A percentile compares a stretch with the other conserved stretches of the same genome.
These are phyloP conservation scores for Apodospora peruviana DNA, from an alignment of 495 filamentous ascomycete genomes.

Conservation along the genomic window DNA sequence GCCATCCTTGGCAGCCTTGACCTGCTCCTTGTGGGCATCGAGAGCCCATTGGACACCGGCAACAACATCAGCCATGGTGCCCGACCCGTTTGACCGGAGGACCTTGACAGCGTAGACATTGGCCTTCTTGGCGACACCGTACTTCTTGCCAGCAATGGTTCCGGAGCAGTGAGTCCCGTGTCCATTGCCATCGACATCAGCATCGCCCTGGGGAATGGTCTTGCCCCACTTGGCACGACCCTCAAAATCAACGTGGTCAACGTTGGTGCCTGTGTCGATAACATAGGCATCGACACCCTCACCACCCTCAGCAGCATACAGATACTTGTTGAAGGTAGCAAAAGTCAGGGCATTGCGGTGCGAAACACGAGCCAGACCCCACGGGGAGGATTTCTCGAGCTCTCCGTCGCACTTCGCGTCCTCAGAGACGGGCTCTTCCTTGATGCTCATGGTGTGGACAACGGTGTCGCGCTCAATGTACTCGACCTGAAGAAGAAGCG, in stretches of 20 bases:
- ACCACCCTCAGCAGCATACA: conserved; percentile 84
- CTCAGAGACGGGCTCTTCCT: conserved; percentile 13
- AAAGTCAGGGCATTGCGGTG: conserved; percentile 83
- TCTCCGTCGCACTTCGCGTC: conserved; percentile 33
- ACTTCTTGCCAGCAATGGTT: conserved; percentile 95
- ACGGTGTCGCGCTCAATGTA: conserved; percentile 93
- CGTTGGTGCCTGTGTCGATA: conserved; percentile 95
- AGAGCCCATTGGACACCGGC: conserved; percentile 97
- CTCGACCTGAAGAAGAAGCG: conserved; percentile 62
- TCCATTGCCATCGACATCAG: conserved; percentile 91
- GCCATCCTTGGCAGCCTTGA: conserved; percentile 69
- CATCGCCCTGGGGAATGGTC: conserved; percentile 82
- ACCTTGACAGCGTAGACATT: conserved; percentile 97
- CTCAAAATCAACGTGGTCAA: conserved; percentile 92
- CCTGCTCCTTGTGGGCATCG: conserved; percentile 65
- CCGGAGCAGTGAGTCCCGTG: conserved; percentile 99
- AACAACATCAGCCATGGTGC: conserved; percentile 97
- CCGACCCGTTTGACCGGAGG: conserved; percentile 92
- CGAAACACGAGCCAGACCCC: conserved; percentile 97
- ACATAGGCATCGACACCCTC: conserved; percentile 99
- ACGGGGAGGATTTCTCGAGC: conserved; percentile 87
- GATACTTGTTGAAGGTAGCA: conserved; percentile 95
- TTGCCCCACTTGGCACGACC: conserved; percentile 94
- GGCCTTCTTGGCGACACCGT: conserved; percentile 99
- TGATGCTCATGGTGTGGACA: conserved; percentile 65